These are phyloP conservation scores for Camellia sinensis DNA, from an alignment of 148 eudicot species.

Conservation along the genomic window DNA sequence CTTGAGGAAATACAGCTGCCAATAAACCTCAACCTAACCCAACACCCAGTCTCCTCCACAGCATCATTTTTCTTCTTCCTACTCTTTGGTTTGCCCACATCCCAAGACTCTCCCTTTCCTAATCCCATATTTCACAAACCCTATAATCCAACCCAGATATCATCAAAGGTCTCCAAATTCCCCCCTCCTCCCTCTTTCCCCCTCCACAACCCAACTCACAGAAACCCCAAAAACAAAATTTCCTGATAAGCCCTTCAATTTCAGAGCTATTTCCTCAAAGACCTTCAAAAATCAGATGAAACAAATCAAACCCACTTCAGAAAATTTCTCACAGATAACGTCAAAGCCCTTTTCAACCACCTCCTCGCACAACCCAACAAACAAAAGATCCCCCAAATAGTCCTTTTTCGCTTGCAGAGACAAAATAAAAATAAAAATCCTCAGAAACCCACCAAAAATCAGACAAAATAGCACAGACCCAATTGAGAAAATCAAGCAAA, in stretches of 20 bases:
- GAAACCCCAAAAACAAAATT: constrained; percentile 14
- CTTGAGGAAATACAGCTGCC: constrained; percentile 86
- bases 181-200: neutral
- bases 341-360: neutral
- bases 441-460: constrained; percentile 16
- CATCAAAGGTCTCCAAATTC: constrained; percentile 29
- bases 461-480: constrained; percentile 31
- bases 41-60: constrained; percentile 72
- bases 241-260: constrained; percentile 8
- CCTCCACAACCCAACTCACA: neutral
- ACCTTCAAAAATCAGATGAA: constrained; percentile 25
- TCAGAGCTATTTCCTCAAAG: constrained; percentile 7
- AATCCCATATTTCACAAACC: constrained; percentile 57
- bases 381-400: neutral
- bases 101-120: constrained; percentile 55
- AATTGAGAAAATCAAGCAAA: constrained; percentile 18
- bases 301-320: constrained; percentile 36
- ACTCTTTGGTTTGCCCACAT: constrained; percentile 57
- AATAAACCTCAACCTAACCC: constrained; percentile 72
- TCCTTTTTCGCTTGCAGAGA: neutral
- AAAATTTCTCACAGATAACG: neutral
- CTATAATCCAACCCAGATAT: constrained; percentile 35
- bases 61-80: constrained; percentile 37
- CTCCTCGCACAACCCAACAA: neutral
- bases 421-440: neutral